Base-by-base conservation (phyloP, 805 yeast genomes). In the Metschnikowia matae region DNA sequence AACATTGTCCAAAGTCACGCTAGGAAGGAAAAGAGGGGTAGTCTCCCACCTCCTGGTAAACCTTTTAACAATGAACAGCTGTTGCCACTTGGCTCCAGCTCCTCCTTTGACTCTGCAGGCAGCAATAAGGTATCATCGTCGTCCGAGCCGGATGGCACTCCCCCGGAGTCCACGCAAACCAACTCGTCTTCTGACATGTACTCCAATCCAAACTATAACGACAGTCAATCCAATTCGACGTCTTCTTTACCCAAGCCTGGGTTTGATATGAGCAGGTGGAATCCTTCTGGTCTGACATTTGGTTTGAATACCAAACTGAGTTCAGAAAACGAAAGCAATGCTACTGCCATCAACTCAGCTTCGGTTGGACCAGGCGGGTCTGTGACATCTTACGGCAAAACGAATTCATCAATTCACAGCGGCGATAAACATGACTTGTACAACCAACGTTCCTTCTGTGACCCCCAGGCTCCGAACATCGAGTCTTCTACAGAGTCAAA, bases 31-130 rank as follows among this genome's bases (percentile, higher is more conserved):
- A 39, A 38, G 21, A 32, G 40, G 2, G 40, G 34, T 10, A 36
- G 35, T 37, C 23, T 48, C 3, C 46, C 52, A 2, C 41, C 48
- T 17, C 38, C 41, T 5, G 49, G 46, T 4, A 40, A 43, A 18
- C 32, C 48, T 6, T 52, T 49, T 26, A 52, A 52, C 39, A 49
- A 49, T 17, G 55, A 52, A 35, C 55, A 52, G 44, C 55, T 52
- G 55, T 37, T 52, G 23, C 55, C 55, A n/a, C 50, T 52, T n/a
- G 52, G 48, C 21, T 46, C 55, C n/a, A 52, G 40, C 15, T 48
- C 48, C 10, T 31, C 36, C 32, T 18, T 53, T 51, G 14, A 35
- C 43, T 29, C 52, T 53, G 33, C 48, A 6, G 40, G 46, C 46
- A 44, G 46, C n/a, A 33, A 23, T 21, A 44, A 44, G 40, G 37